Base-by-base conservation (phyloP, 768 basidiomycete genomes). In the Lentinula sp. region DNA sequence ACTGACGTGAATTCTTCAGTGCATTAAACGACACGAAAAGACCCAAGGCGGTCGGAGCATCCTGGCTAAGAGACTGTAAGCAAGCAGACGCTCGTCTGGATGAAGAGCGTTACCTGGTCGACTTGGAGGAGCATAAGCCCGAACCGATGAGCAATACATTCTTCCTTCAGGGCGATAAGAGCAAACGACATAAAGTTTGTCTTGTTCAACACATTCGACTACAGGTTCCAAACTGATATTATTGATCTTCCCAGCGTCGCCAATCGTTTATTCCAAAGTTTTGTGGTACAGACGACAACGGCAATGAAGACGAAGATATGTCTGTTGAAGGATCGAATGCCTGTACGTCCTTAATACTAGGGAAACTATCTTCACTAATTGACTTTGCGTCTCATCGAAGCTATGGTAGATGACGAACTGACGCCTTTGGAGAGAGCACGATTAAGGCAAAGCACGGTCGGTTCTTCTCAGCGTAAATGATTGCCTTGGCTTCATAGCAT, bases 61-160 rank as follows among this genome's bases (percentile, higher is more conserved):
- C 84, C 16, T 95, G 93, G 93, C 89, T 95, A 4, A 89, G 94
- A 2, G 86, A 91, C 67, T 95, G 92, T 65, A 88, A 92, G 94
- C 66, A 82, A 85, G 63, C 78, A 80, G 49, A 71, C 71, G 42
- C 81, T 73, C 49, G 82, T 89, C 16, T 56, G 3, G 89, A 87
- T 23, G 93, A 93, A 69, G 70, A 75, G 3, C 79, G 74, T 48
- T 90, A 85, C 68, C 72, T 85, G 35, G 79, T 93, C 56, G 84
- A 91, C 66, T 73, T 92, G 3, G 85, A 84, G 18, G 77, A 72
- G 21, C 68, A 76, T 56, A 85, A 87, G 58, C 76, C 88, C 23
- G 82, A 82, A 4, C 85, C 86, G 18, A 76, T 73, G 28, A 43
- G 40, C 23, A 56, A 28, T 7, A 6, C 39, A 5, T 15, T 43